These are phyloP conservation scores for Claviceps sp. DNA, from an alignment of 2,329 filamentous ascomycete genomes.

Conservation along the genomic window DNA sequence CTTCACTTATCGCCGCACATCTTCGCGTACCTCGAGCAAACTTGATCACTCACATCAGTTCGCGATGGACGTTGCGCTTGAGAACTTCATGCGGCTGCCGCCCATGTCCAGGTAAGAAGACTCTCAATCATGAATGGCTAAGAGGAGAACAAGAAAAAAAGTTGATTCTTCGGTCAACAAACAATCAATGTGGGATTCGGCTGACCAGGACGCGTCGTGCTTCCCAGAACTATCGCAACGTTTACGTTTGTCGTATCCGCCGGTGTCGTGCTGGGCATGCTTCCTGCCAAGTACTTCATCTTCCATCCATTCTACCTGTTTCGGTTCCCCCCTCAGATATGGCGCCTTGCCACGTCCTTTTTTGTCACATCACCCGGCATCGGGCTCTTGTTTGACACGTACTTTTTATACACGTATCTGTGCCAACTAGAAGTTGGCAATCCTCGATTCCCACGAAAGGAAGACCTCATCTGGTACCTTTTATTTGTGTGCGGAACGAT, in stretches of 20 bases:
- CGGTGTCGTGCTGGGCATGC: slow-evolving; percentile 40
- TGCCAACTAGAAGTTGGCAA: slow-evolving; percentile 60
- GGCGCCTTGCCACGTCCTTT: slow-evolving; percentile 29
- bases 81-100: slow-evolving; percentile 27
- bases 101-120: slow-evolving; percentile 29
- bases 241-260: slow-evolving; percentile 47
- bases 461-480: slow-evolving; percentile 71
- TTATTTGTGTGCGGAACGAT: slow-evolving; percentile 59
- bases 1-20: not conserved
- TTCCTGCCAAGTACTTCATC: slow-evolving; percentile 36
- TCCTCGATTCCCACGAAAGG: slow-evolving; percentile 58
- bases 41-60: slow-evolving; percentile 8
- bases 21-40: not conserved
- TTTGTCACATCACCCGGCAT: slow-evolving; percentile 25
- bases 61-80: slow-evolving; percentile 19
- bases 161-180: too few species aligned
- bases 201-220: slow-evolving; percentile 9
- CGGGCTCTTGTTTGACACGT: slow-evolving; percentile 57
- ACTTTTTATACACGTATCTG: slow-evolving; percentile 63
- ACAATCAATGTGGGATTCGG: not conserved
- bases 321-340: slow-evolving; percentile 31
- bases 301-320: slow-evolving; percentile 40
- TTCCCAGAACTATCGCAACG: slow-evolving; percentile 51
- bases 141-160: not conserved
- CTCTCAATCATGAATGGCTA: not conserved